phyloP scores from a whole-genome alignment of 225 moss, liverwort and hornwort species.

The Pleurozium schreberi region DNA sequence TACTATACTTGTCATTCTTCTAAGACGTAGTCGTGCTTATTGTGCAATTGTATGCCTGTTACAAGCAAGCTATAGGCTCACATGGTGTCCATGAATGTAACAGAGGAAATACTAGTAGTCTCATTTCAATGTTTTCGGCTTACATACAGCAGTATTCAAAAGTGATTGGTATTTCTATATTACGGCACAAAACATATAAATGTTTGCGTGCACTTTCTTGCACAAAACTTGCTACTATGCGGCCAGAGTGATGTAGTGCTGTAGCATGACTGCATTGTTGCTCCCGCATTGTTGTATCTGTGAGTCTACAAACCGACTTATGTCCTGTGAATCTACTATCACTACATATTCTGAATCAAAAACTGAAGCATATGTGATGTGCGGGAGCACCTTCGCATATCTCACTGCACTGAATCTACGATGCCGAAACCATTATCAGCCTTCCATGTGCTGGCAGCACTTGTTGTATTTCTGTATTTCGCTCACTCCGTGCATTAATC shows the following conservation, averaged over 20 bases:
- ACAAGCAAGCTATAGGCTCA: too few species aligned
- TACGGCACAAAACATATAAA: not conserved
- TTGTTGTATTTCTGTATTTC: not conserved
- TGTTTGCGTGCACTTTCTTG: accelerated
- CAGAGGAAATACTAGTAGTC: too few species aligned
- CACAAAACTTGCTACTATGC: not conserved
- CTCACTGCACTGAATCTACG: too few species aligned
- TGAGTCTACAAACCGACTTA: not conserved
- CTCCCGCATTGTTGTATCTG: not conserved
- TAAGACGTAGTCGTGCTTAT: not conserved
- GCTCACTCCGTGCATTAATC: not conserved
- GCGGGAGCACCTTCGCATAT: too few species aligned
- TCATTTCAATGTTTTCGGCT: too few species aligned
- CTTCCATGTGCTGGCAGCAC: not conserved
- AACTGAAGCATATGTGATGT: not conserved
- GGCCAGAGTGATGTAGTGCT: too few species aligned
- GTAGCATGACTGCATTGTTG: not conserved
- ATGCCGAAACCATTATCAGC: not conserved
- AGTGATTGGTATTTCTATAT: not conserved
- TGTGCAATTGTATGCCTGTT: not conserved
- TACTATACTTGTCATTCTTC: too few species aligned
- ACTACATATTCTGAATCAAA: too few species aligned
- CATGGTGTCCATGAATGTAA: not conserved
- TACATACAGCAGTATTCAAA: not conserved
- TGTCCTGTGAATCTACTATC: not conserved